Evolutionary conservation across 176 grass and related monocot genomes (phyloP).

Genomic region (Carex scoparia): DNA sequence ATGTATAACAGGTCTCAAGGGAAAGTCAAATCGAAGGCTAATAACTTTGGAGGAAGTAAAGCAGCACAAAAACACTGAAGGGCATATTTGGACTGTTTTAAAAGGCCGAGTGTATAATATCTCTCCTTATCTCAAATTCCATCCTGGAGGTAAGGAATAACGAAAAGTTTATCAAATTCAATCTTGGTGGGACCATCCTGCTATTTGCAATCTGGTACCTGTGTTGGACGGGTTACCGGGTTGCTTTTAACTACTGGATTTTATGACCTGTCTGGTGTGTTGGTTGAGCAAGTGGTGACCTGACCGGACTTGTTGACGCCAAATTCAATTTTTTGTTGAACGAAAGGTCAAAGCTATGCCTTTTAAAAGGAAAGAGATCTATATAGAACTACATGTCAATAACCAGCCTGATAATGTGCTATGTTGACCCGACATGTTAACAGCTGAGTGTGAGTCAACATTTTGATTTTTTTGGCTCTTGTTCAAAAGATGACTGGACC

Average conservation of each 20-base stretch:
- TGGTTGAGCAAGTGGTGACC: not conserved
- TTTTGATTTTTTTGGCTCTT: not conserved
- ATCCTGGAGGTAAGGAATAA: constrained; percentile 66
- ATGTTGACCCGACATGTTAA: not conserved
- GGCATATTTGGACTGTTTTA: constrained; percentile 81
- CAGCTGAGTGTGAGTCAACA: not conserved
- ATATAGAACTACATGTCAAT: not conserved
- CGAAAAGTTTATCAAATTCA: not conserved
- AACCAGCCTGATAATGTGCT: not conserved
- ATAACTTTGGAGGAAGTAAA: constrained; percentile 84
- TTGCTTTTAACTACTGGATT: not conserved
- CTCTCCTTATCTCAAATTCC: constrained; percentile 94
- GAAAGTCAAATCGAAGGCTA: constrained; percentile 54
- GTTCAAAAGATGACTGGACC: not conserved
- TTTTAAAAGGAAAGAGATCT: not conserved
- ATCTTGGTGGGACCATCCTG: not conserved
- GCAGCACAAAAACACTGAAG: constrained; percentile 64
- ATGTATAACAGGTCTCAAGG: constrained; percentile 56
- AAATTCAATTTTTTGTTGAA: not conserved
- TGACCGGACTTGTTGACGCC: not conserved
- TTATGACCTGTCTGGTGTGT: not conserved
- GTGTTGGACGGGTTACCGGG: not conserved
- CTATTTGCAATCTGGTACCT: not conserved
- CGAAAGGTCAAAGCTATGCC: not conserved
- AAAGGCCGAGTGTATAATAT: constrained; percentile 95